Percentiles rank a stretch among this genome's conserved stretches.
Conservation (phyloP, 805 yeast genomes). For the Citeromyces nyonsensis region DNA sequence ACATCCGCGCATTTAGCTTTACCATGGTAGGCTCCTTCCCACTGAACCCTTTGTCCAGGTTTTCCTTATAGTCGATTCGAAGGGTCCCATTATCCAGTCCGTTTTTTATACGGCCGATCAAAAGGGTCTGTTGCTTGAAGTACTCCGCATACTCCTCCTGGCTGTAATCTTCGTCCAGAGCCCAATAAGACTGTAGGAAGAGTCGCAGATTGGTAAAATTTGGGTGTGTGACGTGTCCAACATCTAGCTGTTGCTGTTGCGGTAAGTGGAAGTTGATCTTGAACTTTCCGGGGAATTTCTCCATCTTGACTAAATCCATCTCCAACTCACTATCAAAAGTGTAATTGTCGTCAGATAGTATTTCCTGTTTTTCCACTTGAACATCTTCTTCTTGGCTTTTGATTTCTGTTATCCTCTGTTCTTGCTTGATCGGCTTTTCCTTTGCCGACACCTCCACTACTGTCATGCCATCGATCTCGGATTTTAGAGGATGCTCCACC, state of each 20-base stretch:
- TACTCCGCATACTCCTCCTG: constrained; percentile 45
- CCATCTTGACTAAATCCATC: constrained; percentile 1
- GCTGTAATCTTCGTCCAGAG: constrained; percentile 46
- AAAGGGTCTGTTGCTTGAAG: constrained; percentile 31
- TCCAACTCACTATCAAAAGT: constrained; percentile 2
- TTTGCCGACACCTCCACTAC: background rate
- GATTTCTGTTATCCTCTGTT: too few species aligned
- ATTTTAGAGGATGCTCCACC: constrained; percentile 8
- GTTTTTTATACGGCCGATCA: constrained; percentile 25
- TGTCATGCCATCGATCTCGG: constrained; percentile 7
- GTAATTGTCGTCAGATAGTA: background rate
- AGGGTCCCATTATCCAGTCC: constrained; percentile 29
- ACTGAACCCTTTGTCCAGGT: constrained; percentile 26
- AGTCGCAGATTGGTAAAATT: constrained; percentile 20
- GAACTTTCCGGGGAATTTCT: constrained; percentile 11
- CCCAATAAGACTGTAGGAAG: constrained; percentile 37
- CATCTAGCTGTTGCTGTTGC: constrained; percentile 39
- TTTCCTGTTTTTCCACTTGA: constrained; percentile 1
- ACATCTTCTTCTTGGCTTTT: constrained; percentile 3
- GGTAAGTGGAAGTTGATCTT: constrained; percentile 20
- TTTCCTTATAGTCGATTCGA: constrained; percentile 25
- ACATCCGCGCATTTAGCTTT: constrained; percentile 14
- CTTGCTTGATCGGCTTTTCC: constrained; percentile 1
- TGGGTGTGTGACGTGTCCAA: constrained; percentile 36
- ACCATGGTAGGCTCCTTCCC: constrained; percentile 20